Percentiles rank a stretch among this genome's conserved stretches.
Evolutionary conservation across 2,329 filamentous ascomycete species (phyloP).

Genomic region (Rutstroemia sydowiana): DNA sequence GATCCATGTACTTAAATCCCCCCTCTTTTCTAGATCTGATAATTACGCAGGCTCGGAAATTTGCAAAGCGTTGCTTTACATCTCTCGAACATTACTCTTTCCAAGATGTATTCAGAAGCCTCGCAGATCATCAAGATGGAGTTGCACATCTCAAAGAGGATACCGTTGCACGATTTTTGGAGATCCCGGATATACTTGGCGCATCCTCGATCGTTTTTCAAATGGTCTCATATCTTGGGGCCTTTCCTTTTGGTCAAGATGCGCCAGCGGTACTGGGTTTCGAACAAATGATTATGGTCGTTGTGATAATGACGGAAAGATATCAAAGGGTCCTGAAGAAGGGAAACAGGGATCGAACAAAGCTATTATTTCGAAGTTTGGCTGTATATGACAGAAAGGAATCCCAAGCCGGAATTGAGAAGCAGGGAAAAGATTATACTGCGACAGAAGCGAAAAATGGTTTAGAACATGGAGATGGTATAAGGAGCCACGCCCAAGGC

Average conservation of each 20-base stretch:
- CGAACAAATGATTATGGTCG: conserved; percentile 63
- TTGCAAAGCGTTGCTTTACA: conserved; percentile 64
- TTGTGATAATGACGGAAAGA: conserved; percentile 65
- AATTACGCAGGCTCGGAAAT: conserved; percentile 46
- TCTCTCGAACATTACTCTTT: conserved; percentile 66
- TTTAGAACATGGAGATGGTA: conserved; percentile 13
- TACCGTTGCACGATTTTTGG: conserved; percentile 63
- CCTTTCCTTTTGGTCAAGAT: conserved; percentile 66
- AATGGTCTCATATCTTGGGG: conserved; percentile 62
- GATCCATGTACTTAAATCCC: conserved; percentile 3
- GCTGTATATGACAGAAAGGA: conserved; percentile 61
- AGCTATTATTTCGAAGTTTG: conserved; percentile 63
- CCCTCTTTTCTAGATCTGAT: not conserved
- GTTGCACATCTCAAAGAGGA: conserved; percentile 63
- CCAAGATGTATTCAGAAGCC: conserved; percentile 63
- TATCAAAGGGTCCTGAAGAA: conserved; percentile 56
- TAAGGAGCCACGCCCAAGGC: conserved; percentile 18
- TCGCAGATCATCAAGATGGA: conserved; percentile 56
- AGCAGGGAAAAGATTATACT: not conserved
- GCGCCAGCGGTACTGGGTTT: conserved; percentile 63
- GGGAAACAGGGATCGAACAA: conserved; percentile 49
- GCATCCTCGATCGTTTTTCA: conserved; percentile 64
- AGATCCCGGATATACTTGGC: conserved; percentile 62
- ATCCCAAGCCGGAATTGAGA: conserved; percentile 13
- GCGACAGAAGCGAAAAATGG: not conserved